Percentiles rank a stretch among this genome's conserved stretches.
These are phyloP conservation scores for Naganishia sp. DNA, from an alignment of 1,284 basidiomycete species.

Conservation along the genomic window DNA sequence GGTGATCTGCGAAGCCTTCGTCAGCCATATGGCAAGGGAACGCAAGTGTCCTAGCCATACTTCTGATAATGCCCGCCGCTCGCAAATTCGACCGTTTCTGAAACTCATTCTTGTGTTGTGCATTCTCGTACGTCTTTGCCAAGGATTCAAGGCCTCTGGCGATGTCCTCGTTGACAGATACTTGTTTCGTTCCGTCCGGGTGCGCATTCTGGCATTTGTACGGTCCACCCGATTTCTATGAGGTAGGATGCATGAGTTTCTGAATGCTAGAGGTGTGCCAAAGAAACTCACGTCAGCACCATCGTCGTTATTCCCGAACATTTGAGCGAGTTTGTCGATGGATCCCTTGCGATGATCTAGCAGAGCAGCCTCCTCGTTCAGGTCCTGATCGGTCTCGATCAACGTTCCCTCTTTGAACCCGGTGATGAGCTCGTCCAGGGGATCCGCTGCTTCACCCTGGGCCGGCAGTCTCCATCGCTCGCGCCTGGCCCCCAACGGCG, in stretches of 20 bases:
- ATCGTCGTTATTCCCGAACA: background rate
- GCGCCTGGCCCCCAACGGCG: background rate
- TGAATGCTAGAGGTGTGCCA: no score
- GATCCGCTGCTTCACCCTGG: conserved; percentile 27
- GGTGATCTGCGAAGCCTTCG: conserved; percentile 55
- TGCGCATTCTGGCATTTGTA: conserved; percentile 47
- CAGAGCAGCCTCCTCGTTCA: conserved; percentile 1
- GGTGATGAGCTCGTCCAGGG: conserved; percentile 31
- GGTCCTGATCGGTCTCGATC: conserved; percentile 11
- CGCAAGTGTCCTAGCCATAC: conserved; percentile 33
- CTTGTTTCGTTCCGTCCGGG: conserved; percentile 35
- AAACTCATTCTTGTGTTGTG: conserved; percentile 46
- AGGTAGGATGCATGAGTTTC: no score
- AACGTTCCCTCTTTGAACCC: conserved; percentile 27
- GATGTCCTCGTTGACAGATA: conserved; percentile 48
- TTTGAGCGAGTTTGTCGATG: background rate
- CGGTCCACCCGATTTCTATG: conserved; percentile 13
- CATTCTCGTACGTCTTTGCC: conserved; percentile 44
- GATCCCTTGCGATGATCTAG: background rate
- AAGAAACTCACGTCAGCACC: background rate
- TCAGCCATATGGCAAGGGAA: background rate
- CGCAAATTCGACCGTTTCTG: conserved; percentile 43
- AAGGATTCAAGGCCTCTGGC: conserved; percentile 49
- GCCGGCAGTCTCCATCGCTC: conserved; percentile 24
- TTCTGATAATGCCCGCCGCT: conserved; percentile 45